Base-by-base conservation (phyloP, 1,284 basidiomycete species). In the Moesziomyces parantarcticus region DNA sequence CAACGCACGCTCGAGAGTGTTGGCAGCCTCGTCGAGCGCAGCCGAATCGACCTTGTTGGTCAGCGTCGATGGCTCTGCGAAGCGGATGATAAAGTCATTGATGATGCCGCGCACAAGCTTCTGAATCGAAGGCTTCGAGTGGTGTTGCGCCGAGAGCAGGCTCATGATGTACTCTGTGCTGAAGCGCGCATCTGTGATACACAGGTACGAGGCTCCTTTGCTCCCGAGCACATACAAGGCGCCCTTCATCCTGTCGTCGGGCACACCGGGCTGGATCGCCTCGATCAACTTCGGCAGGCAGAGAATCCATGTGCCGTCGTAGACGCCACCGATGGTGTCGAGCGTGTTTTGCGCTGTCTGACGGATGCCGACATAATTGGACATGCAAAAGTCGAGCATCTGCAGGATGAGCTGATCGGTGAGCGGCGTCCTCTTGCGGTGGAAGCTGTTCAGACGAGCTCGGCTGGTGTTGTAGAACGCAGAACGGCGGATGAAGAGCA, bases 211-310 rank as follows among this genome's bases (percentile, higher is more conserved):
- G 56, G 71, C 75, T 44, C 88, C 89, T 85, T 93, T 94, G 80
- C 90, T 89, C 82, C 89, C 90, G 10, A 99, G 86, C 23, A 95
- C 88, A 83, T 97, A 95, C 21, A 99, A 86, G 8, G 95, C 95
- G 13, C 92, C 92, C 85, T 99, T 99, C 90, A 97, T 97, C 50
- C 91, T 88, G 85, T 98, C 96, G 22, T 94, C 92, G 78, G 94
- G 92, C 16, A 63, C 75, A 7, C 59, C 57, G 11, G 65, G 70
- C 32, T 63, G 49, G 46, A 96, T 86, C 0, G 92, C 90, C 43
- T 90, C 88, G 77, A 96, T 90, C 36, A 82, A 56, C 23, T 86
- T 87, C 1, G 92, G 90, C 53, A 93, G 87, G 52, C 88, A 88
- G 68, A 91, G 88, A 63, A 90, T 87, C 63, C 91, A 92, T 2